Evolutionary conservation across 2,329 filamentous ascomycete species (phyloP).

Genomic region (Aspergillus fijiensis): DNA sequence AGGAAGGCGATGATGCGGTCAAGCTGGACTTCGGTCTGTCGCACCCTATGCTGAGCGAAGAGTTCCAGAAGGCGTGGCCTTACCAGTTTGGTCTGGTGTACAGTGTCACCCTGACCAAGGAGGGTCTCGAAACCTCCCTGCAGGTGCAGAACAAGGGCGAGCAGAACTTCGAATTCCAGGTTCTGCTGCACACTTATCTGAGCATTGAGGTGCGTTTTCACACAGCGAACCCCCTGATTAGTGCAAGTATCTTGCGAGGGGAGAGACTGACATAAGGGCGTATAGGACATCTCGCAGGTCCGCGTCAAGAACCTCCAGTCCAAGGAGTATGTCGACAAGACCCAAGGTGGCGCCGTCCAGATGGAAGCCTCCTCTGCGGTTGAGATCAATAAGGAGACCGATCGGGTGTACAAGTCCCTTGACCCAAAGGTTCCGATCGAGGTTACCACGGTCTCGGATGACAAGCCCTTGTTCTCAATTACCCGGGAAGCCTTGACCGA

Average conservation of each 20-base stretch:
- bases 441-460: constrained; percentile 48
- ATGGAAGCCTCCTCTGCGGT: constrained; percentile 66
- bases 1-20: constrained; percentile 63
- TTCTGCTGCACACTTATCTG: constrained; percentile 89
- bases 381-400: constrained; percentile 73
- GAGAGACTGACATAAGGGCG: background rate
- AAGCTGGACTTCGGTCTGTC: constrained; percentile 96
- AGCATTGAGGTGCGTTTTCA: constrained; percentile 65
- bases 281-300: constrained; percentile 74
- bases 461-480: constrained; percentile 66
- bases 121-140: constrained; percentile 74
- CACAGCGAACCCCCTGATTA: no score
- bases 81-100: constrained; percentile 89
- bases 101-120: constrained; percentile 78
- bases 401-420: constrained; percentile 77
- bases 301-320: constrained; percentile 73
- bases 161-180: constrained; percentile 84
- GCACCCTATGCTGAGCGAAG: constrained; percentile 66
- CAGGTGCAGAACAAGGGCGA: constrained; percentile 86
- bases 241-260: background rate
- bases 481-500: constrained; percentile 82
- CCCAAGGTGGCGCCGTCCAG: constrained; percentile 61
- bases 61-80: constrained; percentile 73
- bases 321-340: constrained; percentile 80
- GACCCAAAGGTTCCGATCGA: constrained; percentile 50